Evolutionary conservation across 2,329 filamentous ascomycete genomes (phyloP).

Genomic region (Boeremia lycopersici): DNA sequence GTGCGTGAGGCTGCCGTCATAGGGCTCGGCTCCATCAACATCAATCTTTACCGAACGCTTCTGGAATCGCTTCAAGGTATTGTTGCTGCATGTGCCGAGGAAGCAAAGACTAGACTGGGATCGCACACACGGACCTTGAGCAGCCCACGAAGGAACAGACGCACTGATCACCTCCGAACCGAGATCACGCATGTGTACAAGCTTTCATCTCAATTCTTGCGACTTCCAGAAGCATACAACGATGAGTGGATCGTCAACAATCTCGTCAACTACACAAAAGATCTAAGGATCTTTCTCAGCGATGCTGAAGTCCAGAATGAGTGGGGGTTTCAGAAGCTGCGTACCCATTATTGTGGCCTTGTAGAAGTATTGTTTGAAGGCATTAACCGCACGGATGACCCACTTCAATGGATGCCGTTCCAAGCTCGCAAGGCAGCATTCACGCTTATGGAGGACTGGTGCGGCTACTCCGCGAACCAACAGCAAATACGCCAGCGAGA

Average conservation of each 20-base stretch:
- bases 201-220: conserved; percentile 86
- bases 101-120: conserved; percentile 78
- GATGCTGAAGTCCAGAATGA: conserved; percentile 94
- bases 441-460: conserved; percentile 98
- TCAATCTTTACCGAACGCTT: conserved; percentile 88
- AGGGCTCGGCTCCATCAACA: conserved; percentile 92
- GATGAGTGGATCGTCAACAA: conserved; percentile 92
- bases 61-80: conserved; percentile 89
- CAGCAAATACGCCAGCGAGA: conserved; percentile 80
- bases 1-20: conserved; percentile 90
- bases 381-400: conserved; percentile 82
- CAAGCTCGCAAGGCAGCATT: conserved; percentile 95
- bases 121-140: conserved; percentile 82
- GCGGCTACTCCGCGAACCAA: conserved; percentile 93
- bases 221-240: conserved; percentile 75
- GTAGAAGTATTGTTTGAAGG: conserved; percentile 93
- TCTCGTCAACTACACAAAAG: conserved; percentile 86
- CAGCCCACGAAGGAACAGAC: conserved; percentile 74
- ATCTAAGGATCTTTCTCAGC: conserved; percentile 91
- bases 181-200: conserved; percentile 98
- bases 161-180: conserved; percentile 84
- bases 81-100: conserved; percentile 83
- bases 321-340: conserved; percentile 89
- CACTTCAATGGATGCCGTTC: conserved; percentile 95
- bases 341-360: conserved; percentile 91